Base-by-base conservation (phyloP, 306 rosid species). In the Trichosanthes truncata region DNA sequence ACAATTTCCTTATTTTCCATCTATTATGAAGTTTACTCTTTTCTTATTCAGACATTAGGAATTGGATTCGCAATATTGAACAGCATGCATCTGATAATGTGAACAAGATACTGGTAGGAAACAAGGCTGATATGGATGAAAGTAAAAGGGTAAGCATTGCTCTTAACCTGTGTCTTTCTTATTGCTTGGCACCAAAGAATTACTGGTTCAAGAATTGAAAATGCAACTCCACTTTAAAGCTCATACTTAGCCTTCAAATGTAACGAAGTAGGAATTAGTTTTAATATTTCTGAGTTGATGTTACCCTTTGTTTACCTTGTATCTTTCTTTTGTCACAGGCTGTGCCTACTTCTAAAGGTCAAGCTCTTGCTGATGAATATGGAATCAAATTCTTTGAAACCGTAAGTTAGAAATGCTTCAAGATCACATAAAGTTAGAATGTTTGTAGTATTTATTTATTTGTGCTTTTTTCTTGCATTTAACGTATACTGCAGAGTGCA, bases 101-200 rank as follows among this genome's bases (percentile, higher is more conserved):
- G 81, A 88, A 88, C 86, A 91, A 89, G 91, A 84, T 91, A 81
- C 89, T 91, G 74, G 96, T 91, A 65, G 96, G 91, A 53, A 91
- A 91, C 87, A 91, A 91, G 90, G 96, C 96, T 84, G 96, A 91
- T 82, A 91, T 91, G 93, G 96, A 89, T 88, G 96, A 91, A 87
- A 91, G 93, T 86, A 89, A 82, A 86, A 86, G 95, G 93, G 97
- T 90, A 83, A 43, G 87, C 73, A 51, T 69, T 53, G 11, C 63
- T 10, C 78, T 52, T 63, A 10, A 51, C 20, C 18, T 29, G 26
- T 33, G 46, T 51, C 26, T 52, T 74, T 74, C 56, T 2, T 11
- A 31, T 3, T 52, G 78, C 6, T 74, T 31, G 46, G 63, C 46
- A 51, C 5, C 60, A 55, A 20, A 74, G 11, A 15, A 29, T 48